Percentiles rank a stretch among this genome's conserved stretches.
Conservation (phyloP, 1,139 yeast genomes). For the Yamadazyma aaseri region DNA sequence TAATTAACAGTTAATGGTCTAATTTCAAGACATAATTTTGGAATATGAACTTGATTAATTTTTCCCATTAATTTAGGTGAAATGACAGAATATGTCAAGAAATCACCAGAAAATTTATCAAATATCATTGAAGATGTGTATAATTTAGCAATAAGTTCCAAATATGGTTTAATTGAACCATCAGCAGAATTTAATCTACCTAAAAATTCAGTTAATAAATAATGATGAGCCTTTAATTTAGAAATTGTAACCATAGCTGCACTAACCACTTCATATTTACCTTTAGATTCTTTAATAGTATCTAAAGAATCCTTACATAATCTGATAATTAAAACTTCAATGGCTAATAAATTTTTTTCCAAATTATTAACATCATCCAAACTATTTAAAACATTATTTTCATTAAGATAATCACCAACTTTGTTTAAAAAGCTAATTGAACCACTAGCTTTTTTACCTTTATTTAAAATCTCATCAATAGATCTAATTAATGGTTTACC, state of each 20-base stretch:
- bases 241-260: constrained; percentile 55
- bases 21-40: constrained; percentile 44
- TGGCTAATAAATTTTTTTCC: constrained; percentile 25
- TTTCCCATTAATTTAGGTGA: constrained; percentile 43
- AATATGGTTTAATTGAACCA: constrained; percentile 25
- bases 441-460: constrained; percentile 35
- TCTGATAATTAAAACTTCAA: constrained; percentile 49
- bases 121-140: constrained; percentile 68
- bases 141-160: constrained; percentile 37
- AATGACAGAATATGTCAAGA: constrained; percentile 65
- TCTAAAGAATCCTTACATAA: constrained; percentile 47
- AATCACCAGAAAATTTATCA: constrained; percentile 74
- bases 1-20: constrained; percentile 77
- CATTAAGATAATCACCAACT: constrained; percentile 25
- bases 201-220: constrained; percentile 46
- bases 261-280: constrained; percentile 57
- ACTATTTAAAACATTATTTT: constrained; percentile 31
- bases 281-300: constrained; percentile 40
- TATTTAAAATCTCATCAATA: constrained; percentile 33
- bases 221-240: constrained; percentile 61
- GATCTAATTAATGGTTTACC: constrained; percentile 74
- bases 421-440: constrained; percentile 46
- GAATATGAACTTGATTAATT: constrained; percentile 44
- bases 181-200: constrained; percentile 26
- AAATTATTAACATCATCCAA: constrained; percentile 36